Evolutionary conservation across 768 basidiomycete species (phyloP).

Genomic region (Hericium rajendrae): DNA sequence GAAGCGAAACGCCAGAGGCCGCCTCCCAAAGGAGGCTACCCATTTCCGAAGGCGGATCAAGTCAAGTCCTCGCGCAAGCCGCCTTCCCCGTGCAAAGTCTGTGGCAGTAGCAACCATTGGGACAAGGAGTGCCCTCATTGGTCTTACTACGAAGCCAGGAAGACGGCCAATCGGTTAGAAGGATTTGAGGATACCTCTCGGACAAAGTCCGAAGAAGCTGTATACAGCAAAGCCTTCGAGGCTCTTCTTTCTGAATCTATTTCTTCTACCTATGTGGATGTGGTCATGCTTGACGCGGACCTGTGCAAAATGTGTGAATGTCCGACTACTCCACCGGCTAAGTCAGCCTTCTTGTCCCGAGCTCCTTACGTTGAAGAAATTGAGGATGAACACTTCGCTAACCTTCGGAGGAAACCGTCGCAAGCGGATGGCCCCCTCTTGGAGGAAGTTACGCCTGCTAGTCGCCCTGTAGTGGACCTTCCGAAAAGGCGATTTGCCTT

Average conservation of each 20-base stretch:
- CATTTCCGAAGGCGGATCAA: background rate
- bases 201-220: constrained; percentile 26
- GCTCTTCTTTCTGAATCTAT: background rate
- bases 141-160: too few species aligned
- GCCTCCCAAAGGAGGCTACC: background rate
- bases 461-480: background rate
- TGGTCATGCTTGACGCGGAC: background rate
- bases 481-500: background rate
- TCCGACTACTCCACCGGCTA: background rate
- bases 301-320: background rate
- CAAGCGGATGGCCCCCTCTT: background rate
- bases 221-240: constrained; percentile 13
- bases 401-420: background rate
- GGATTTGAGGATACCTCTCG: constrained; percentile 27
- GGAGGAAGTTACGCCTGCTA: background rate
- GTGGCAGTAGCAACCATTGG: background rate
- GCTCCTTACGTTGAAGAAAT: background rate
- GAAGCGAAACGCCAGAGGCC: background rate
- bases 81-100: constrained; percentile 5
- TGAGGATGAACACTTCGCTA: background rate
- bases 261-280: background rate
- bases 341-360: too few species aligned
- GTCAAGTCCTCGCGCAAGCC: background rate
- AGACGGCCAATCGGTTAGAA: too few species aligned
- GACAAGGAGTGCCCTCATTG: too few species aligned